Evolutionary conservation across 805 yeast species (phyloP).

Genomic region (Yamadazyma kitorensis): DNA sequence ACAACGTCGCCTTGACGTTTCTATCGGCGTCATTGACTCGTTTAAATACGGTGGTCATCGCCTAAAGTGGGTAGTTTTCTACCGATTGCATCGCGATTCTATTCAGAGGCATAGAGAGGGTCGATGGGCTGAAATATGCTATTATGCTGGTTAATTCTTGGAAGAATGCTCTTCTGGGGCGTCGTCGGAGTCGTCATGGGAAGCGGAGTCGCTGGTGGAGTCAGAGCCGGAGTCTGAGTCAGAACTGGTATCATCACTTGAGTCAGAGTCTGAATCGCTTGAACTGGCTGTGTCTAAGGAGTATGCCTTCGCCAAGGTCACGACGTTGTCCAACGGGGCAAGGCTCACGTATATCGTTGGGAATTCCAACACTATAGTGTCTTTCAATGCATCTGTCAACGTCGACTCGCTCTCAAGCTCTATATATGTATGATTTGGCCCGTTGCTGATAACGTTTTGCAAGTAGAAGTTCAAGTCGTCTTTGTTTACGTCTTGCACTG

Average conservation of each 20-base stretch:
- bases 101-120: not conserved
- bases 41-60: constrained; percentile 30
- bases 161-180: constrained; percentile 2
- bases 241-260: constrained; percentile 6
- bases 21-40: constrained; percentile 44
- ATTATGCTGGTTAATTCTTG: not conserved
- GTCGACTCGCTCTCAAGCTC: constrained; percentile 29
- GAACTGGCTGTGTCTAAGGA: constrained; percentile 13
- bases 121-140: not conserved
- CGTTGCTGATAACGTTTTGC: constrained; percentile 25
- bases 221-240: constrained; percentile 10
- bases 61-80: not conserved
- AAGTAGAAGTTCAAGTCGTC: constrained; percentile 30
- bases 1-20: constrained; percentile 63
- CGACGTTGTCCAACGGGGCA: constrained; percentile 19
- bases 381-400: constrained; percentile 42
- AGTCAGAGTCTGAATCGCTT: constrained; percentile 18
- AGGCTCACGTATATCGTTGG: constrained; percentile 61
- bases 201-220: constrained; percentile 5
- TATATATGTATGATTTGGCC: constrained; percentile 21
- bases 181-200: constrained; percentile 15
- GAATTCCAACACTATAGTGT: constrained; percentile 67
- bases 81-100: constrained; percentile 3
- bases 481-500: constrained; percentile 18
- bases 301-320: constrained; percentile 11